These are phyloP conservation scores for Sphagnum tenellum DNA, from an alignment of 225 moss, liverwort and hornwort species.

Conservation along the genomic window DNA sequence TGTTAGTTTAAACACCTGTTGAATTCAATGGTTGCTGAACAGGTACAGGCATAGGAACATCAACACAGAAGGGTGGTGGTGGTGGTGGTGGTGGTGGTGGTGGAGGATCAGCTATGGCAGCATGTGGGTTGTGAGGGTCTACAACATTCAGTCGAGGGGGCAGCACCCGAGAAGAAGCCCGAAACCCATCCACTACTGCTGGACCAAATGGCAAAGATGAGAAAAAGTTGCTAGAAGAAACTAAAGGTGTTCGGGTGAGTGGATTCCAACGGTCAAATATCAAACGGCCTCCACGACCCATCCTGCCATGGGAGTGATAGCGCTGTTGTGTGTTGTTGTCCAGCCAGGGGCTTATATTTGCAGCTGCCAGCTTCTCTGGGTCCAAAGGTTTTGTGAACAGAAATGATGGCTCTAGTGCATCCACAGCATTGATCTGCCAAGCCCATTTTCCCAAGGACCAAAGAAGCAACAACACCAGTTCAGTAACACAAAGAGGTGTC, in stretches of 20 bases:
- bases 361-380: slow-evolving; percentile 68
- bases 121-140: too few relatives aligned
- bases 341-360: slow-evolving; percentile 57
- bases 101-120: too few relatives aligned
- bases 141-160: too few relatives aligned
- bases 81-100: too few relatives aligned
- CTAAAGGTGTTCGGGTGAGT: slow-evolving; percentile 67
- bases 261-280: slow-evolving; percentile 98
- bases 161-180: too few relatives aligned
- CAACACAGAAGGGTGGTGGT: too few relatives aligned
- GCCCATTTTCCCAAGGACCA: background rate
- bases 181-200: too few relatives aligned
- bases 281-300: slow-evolving; percentile 96
- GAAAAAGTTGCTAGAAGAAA: slow-evolving; percentile 50
- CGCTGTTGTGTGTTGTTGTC: slow-evolving; percentile 46
- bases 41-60: too few relatives aligned
- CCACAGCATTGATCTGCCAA: slow-evolving; percentile 74
- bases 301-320: slow-evolving; percentile 64
- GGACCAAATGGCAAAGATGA: slow-evolving; percentile 32
- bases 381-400: slow-evolving; percentile 94
- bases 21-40: too few relatives aligned
- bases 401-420: slow-evolving; percentile 90
- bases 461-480: background rate
- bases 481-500: background rate
- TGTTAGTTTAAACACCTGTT: too few relatives aligned